Conservation (phyloP, 306 rosid genomes). For the Castanospermum australe region DNA sequence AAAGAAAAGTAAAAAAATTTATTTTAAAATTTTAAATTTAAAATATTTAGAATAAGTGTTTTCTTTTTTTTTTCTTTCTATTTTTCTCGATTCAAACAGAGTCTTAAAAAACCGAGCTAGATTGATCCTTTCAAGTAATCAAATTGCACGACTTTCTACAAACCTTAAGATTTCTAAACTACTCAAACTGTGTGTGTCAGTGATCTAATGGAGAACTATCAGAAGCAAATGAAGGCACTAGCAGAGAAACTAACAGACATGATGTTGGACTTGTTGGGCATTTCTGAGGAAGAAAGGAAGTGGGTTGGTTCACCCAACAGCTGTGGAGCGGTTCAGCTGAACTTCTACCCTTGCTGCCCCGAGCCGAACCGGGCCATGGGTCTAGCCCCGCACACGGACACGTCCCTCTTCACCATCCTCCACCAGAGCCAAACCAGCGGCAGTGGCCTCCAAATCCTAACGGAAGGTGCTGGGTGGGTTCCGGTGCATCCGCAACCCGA, state of each 20-base stretch:
- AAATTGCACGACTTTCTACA: not conserved
- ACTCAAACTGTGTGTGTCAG: slow-evolving; percentile 22
- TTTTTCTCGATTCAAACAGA: no score
- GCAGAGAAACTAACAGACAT: slow-evolving; percentile 43
- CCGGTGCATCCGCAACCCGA: slow-evolving; percentile 40
- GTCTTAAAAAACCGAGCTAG: not conserved
- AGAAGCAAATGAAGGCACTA: slow-evolving; percentile 53
- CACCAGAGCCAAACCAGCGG: slow-evolving; percentile 56
- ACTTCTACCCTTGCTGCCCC: slow-evolving; percentile 68
- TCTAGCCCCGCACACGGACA: slow-evolving; percentile 79
- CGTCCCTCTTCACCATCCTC: slow-evolving; percentile 63
- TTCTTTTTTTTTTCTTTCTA: no score
- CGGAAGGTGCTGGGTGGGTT: slow-evolving; percentile 57
- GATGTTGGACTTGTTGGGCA: slow-evolving; percentile 38
- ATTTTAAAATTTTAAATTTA: no score
- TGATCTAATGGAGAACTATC: slow-evolving; percentile 49
- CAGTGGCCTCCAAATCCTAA: slow-evolving; percentile 61
- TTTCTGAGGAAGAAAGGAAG: slow-evolving; percentile 21
- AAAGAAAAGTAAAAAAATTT: no score
- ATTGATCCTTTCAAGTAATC: not conserved
- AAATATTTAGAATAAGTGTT: no score
- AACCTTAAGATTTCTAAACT: not conserved
- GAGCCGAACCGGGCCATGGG: slow-evolving; percentile 74
- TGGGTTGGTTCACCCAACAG: slow-evolving; percentile 39
- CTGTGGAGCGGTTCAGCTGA: slow-evolving; percentile 50